Percentiles rank a stretch among this genome's conserved stretches.
Evolutionary conservation across 2,329 filamentous ascomycete species (phyloP).

Genomic region (Ophiostoma ips): DNA sequence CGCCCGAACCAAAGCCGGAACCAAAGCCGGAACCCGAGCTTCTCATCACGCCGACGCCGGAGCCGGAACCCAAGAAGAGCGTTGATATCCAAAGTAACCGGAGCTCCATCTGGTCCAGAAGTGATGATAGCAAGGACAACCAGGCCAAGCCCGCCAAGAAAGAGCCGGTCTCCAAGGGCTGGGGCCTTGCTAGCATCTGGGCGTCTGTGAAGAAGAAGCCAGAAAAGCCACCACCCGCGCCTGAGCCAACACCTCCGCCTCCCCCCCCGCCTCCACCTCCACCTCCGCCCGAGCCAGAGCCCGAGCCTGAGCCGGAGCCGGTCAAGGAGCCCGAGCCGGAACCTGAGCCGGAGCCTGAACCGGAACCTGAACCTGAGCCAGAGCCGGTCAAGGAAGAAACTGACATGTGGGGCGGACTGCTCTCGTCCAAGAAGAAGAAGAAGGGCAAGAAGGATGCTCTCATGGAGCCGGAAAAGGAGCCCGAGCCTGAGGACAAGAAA

Average conservation of each 20-base stretch:
- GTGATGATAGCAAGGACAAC: constrained; percentile 6
- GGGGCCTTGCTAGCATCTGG: not conserved
- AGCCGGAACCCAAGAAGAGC: constrained; percentile 4
- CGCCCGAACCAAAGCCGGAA: not conserved
- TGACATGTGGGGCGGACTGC: constrained; percentile 11
- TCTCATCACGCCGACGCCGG: constrained; percentile 1
- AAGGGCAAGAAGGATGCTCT: constrained; percentile 14
- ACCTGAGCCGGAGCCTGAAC: constrained; percentile 8
- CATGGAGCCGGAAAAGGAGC: not conserved
- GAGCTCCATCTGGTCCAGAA: constrained; percentile 4
- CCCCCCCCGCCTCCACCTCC: not conserved
- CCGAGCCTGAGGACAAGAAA: constrained; percentile 2
- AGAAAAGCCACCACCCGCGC: not conserved
- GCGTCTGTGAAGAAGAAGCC: constrained; percentile 10
- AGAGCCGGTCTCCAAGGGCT: not conserved
- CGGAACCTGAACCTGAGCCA: constrained; percentile 3
- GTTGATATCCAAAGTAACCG: not conserved
- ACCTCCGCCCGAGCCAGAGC: constrained; percentile 13
- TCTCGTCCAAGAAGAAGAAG: constrained; percentile 12
- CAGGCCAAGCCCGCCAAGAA: not conserved
- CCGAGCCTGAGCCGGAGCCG: constrained; percentile 8
- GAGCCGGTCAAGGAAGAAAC: constrained; percentile 8
- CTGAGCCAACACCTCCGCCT: constrained; percentile 14
- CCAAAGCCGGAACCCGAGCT: not conserved
- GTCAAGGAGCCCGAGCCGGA: constrained; percentile 12